Evolutionary conservation across 805 yeast genomes (phyloP), one percentile per base, ranked within the genome.

Genomic region (Debaryomyces hansenii): DNA sequence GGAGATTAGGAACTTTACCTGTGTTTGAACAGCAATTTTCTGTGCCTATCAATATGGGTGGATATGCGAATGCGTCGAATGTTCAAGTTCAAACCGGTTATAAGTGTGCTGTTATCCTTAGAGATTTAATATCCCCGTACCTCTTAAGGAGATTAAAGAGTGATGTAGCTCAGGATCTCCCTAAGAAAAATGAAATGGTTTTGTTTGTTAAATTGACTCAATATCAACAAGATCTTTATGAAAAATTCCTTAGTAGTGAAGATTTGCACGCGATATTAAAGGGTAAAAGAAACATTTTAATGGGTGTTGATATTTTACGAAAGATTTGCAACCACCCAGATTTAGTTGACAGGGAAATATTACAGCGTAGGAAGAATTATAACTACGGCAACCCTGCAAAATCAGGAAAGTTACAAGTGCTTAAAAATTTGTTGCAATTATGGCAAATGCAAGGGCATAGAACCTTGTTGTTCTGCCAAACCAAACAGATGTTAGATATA

Each of bases 281-380:
- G 16, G 96, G 97, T 1, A 84, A 79, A 56, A 67, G 95, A 44
- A 89, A 90, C 56, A 89, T 90, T 4, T 70, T 94, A 36, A 87
- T 77, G 75, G 98, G 98, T 0, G 92, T 94, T 31, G 97, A 92
- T 64, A 79, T 89, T 20, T 63, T 94, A 45, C 76, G 98, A 48
- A 94, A 94, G 62, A 89, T 94, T 1, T 94, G 99, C 64, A 94
- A 94, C 63, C 98, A 94, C 71, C 99, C 99, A 0, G 97, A 94
- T 63, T 69, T 94, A 46, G 82, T 84, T 3, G 72, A 75, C 40
- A 59, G 78, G 10, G 79, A 78, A 11, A 45, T 58, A 2, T 55
- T 73, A 15, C 44, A 53, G 52, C 61, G 58, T n/a, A 66, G 64
- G 20, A 67, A 37, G 68, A 67, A 52, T 43, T 61, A 60, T 34